Base-by-base conservation (phyloP, 805 yeast genomes). In the Barnettozyma sp. region DNA sequence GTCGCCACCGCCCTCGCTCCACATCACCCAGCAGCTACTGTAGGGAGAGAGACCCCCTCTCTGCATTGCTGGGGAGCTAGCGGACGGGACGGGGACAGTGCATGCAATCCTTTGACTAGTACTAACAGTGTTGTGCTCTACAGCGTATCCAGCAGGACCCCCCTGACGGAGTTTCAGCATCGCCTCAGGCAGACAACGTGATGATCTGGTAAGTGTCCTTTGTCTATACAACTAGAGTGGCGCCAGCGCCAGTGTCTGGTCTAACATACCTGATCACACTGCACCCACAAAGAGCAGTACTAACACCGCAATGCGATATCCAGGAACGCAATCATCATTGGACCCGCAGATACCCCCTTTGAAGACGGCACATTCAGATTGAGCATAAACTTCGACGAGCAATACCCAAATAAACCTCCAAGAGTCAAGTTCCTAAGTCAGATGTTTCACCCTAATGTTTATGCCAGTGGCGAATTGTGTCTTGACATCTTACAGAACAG, bases 381-480 rank as follows among this genome's bases (percentile, higher is more conserved):
- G 42, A 70, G 78, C 36, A 60, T 92, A 48, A 90, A 84, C 50
- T 92, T 92, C 56, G 96, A 87, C 56, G 98, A 92, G 63, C 96
- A 87, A 55, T 92, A 92, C 54, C 98, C 98, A 4, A 88, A 90
- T 53, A 92, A 92, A 54, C 97, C 98, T 16, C 98, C 98, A 2
- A 68, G 73, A 39, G 98, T 92, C 30, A 82, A 84, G 56, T 92
- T 92, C 57, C 66, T 88, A 26, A 79, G 90, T 42, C 90, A 84
- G 51, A 92, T 92, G 96, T 92, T 92, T 59, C 98, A 92, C 57
- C 98, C 98, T 3, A 92, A 92, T 56, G 97, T 92, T 4, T 92
- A 92, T 54, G 95, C 94, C 8, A 73, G 80, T 31, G 98, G 98
- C 18, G 97, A 92, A 54, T 74, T 92, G 44, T 92, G 98, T 64